A percentile compares a stretch with the other conserved stretches of the same genome.
These are phyloP conservation scores for Lentinula edodes DNA, from an alignment of 768 basidiomycete species.

Conservation along the genomic window DNA sequence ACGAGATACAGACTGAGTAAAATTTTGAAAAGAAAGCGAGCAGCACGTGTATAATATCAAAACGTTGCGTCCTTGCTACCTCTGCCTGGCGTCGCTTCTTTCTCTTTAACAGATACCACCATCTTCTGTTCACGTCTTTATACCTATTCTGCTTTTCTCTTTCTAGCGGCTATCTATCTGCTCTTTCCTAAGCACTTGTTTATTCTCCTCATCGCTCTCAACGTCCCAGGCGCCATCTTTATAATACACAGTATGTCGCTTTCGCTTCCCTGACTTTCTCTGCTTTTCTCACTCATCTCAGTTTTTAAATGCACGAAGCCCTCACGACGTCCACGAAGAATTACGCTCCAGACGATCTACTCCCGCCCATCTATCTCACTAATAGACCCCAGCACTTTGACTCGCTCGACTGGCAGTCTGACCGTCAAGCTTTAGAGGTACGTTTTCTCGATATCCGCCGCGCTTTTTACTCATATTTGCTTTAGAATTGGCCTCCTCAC, in stretches of 20 bases:
- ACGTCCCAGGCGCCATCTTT: slow-evolving; percentile 31
- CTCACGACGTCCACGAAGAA: slow-evolving; percentile 50
- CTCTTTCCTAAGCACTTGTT: slow-evolving; percentile 31
- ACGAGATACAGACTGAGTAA: background rate
- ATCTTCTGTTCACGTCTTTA: background rate
- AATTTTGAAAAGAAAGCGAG: background rate
- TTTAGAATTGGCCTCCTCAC: slow-evolving; percentile 42
- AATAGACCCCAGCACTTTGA: slow-evolving; percentile 27
- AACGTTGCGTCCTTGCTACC: background rate
- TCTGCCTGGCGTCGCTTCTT: background rate
- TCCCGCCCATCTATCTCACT: slow-evolving; percentile 28
- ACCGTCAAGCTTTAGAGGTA: slow-evolving; percentile 42
- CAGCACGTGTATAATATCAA: background rate
- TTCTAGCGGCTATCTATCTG: slow-evolving; percentile 46
- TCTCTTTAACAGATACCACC: background rate
- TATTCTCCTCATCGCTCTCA: slow-evolving; percentile 32
- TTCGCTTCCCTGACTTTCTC: slow-evolving; percentile 19
- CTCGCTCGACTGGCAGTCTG: slow-evolving; percentile 43
- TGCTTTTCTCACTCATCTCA: slow-evolving; percentile 20
- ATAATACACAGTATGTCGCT: slow-evolving; percentile 12
- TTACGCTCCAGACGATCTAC: slow-evolving; percentile 31
- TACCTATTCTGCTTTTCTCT: slow-evolving; percentile 16
- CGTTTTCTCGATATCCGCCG: slow-evolving; percentile 17
- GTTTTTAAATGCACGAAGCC: slow-evolving; percentile 68
- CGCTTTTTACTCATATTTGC: slow-evolving; percentile 17